A percentile compares a stretch with the other conserved stretches of the same genome.
Conservation (phyloP, 208 protist species). For the Leishmania guyanensis region DNA sequence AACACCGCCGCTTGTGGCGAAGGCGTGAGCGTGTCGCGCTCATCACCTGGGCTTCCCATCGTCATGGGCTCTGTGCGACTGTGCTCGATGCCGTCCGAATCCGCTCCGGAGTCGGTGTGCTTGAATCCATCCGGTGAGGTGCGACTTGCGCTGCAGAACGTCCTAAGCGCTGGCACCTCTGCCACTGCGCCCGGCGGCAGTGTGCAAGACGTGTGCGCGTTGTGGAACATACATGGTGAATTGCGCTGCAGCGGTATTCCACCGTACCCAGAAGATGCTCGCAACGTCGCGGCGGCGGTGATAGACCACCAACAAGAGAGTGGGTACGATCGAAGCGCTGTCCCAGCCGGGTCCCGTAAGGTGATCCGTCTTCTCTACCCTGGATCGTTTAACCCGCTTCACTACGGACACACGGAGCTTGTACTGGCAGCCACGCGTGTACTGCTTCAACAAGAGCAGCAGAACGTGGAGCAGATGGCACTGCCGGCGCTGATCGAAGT, state of each 20-base stretch:
- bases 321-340: background rate
- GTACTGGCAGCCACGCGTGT: slow-evolving; percentile 41
- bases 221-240: slow-evolving; percentile 68
- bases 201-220: slow-evolving; percentile 23
- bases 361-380: slow-evolving; percentile 61
- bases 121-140: slow-evolving; percentile 15
- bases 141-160: slow-evolving; percentile 1
- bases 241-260: slow-evolving; percentile 25
- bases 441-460: slow-evolving; percentile 18
- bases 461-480: background rate
- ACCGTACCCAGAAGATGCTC: slow-evolving; percentile 10
- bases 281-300: background rate
- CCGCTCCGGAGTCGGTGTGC: slow-evolving; percentile 9
- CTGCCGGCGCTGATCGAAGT: slow-evolving; percentile 22
- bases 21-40: background rate
- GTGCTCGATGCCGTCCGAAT: slow-evolving; percentile 18
- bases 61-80: background rate
- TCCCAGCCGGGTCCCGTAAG: background rate
- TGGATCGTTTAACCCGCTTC: slow-evolving; percentile 75
- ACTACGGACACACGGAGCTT: slow-evolving; percentile 82
- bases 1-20: background rate
- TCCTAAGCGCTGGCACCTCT: slow-evolving; percentile 8
- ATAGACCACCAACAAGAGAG: background rate
- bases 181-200: background rate
- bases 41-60: background rate